phyloP scores from a whole-genome alignment of 768 basidiomycete species.

The Chlorophyllum brunneum region DNA sequence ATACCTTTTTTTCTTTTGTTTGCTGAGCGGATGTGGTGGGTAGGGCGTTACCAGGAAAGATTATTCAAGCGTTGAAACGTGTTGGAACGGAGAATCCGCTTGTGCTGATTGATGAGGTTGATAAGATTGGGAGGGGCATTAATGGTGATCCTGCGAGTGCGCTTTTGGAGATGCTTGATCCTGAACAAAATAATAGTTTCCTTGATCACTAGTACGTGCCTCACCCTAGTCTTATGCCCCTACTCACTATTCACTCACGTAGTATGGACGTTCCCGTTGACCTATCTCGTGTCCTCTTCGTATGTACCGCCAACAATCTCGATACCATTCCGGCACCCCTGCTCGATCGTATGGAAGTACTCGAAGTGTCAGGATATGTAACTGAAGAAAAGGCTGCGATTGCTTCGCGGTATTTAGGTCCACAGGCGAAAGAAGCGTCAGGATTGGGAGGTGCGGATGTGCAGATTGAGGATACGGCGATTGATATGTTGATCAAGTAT shows the following conservation, averaged over 20 bases:
- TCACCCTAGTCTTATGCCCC: background rate
- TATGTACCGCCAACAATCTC: conserved; percentile 94
- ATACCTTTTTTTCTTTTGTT: background rate
- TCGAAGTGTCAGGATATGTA: conserved; percentile 93
- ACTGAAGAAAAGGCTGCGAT: conserved; percentile 90
- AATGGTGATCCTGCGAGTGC: conserved; percentile 94
- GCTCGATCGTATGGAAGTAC: conserved; percentile 93
- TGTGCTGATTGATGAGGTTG: conserved; percentile 92
- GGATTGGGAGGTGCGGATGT: conserved; percentile 87
- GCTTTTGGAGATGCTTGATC: conserved; percentile 88
- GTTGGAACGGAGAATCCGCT: conserved; percentile 93
- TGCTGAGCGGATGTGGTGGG: background rate
- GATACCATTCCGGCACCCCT: conserved; percentile 93
- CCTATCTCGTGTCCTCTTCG: conserved; percentile 92
- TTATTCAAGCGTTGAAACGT: conserved; percentile 89
- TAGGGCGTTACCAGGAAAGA: conserved; percentile 90
- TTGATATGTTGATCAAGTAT: conserved; percentile 91
- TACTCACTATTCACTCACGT: conserved; percentile 12
- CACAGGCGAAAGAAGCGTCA: conserved; percentile 89
- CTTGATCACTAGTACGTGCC: conserved; percentile 85
- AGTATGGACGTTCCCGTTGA: conserved; percentile 98
- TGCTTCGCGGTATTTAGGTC: conserved; percentile 82
- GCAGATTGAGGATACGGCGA: conserved; percentile 65
- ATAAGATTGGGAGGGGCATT: conserved; percentile 89
- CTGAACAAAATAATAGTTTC: conserved; percentile 93